Base-by-base conservation (phyloP, 2,329 filamentous ascomycete genomes). In the Sordariomycetes sp. region DNA sequence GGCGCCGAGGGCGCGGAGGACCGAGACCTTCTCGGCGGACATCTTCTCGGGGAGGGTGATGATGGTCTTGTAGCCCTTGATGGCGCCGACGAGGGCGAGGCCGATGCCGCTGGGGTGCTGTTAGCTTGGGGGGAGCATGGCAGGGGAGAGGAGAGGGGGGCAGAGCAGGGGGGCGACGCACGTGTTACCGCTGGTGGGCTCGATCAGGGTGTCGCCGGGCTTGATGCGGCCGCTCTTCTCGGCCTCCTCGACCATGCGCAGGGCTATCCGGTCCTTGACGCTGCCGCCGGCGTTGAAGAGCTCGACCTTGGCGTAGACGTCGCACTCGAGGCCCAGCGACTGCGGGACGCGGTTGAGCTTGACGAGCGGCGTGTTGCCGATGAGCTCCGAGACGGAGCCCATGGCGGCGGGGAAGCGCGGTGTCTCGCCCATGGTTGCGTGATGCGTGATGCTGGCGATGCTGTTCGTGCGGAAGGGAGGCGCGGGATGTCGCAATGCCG, bases 31-130 rank as follows among this genome's bases (percentile, higher is more conserved):
- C 75, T 99, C 94, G 54, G 91, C 89, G 1, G 91, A 97, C 94
- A 99, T 99, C 80, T 99, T 99, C 76, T 99, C 94, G 56, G 94
- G 94, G 53, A 99, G 83, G 12, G 94, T 99, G 72, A 99, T 99
- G 74, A 99, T 97, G 48, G 92, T 95, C 74, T 93, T 93, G 80
- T 97, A 99, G 64, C 92, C 93, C 78, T 97, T 97, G 68, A 99
- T 89, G 18, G 94, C 94, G 59, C 85, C 93, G 20, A 97, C 93
- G 37, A 99, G 84, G 32, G 94, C 94, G 48, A 99, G 80, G 24
- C 94, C 94, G 64, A 99, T 99, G 64, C 94, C 94, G 59, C 77
- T 80, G 57, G 2, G 37, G 35, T 3, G 35, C 18, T 24, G 34
- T 55, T 55, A 55, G 53, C 46, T 6, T 4, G 46, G 20, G 46